A percentile compares a stretch with the other conserved stretches of the same genome.
Conservation (phyloP, 495 filamentous ascomycete species). For the Echria macrotheca region DNA sequence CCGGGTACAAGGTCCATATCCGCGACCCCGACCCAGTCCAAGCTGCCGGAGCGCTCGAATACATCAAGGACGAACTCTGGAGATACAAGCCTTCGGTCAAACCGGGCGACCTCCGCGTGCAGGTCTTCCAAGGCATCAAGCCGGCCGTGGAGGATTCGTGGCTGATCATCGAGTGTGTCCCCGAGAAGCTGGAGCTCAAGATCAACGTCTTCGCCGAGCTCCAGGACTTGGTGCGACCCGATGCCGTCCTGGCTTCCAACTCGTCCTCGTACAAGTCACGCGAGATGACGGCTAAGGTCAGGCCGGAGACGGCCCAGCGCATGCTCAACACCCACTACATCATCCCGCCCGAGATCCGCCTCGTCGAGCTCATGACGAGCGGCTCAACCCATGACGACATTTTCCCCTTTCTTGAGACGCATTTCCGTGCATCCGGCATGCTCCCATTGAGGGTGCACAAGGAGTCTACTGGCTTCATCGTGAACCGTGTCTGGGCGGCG, state of each 20-base stretch:
- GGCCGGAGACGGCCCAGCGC: constrained; percentile 26
- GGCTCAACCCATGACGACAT: constrained; percentile 42
- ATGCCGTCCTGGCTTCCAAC: constrained; percentile 49
- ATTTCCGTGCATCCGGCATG: constrained; percentile 38
- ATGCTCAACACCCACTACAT: constrained; percentile 47
- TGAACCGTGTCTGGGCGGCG: constrained; percentile 55
- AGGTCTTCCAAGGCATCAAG: constrained; percentile 31
- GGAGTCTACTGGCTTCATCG: constrained; percentile 53
- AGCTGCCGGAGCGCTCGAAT: constrained; percentile 21
- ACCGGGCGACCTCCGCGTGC: constrained; percentile 10
- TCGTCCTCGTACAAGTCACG: constrained; percentile 46
- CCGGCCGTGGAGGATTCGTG: constrained; percentile 39
- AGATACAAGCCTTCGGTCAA: constrained; percentile 16
- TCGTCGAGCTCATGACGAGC: constrained; percentile 53
- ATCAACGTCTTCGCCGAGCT: constrained; percentile 45
- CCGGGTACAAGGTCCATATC: constrained; percentile 32
- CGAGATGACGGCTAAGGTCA: constrained; percentile 43
- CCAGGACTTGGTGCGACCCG: constrained; percentile 31
- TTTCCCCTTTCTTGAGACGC: constrained; percentile 36
- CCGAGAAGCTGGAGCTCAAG: constrained; percentile 49
- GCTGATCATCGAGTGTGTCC: constrained; percentile 52
- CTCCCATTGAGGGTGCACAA: constrained; percentile 32
- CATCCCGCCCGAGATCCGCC: constrained; percentile 45
- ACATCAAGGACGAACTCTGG: constrained; percentile 19
- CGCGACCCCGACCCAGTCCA: constrained; percentile 17